Base-by-base conservation (phyloP, 352 stramenopile genomes). In the Phytophthora parvispora region DNA sequence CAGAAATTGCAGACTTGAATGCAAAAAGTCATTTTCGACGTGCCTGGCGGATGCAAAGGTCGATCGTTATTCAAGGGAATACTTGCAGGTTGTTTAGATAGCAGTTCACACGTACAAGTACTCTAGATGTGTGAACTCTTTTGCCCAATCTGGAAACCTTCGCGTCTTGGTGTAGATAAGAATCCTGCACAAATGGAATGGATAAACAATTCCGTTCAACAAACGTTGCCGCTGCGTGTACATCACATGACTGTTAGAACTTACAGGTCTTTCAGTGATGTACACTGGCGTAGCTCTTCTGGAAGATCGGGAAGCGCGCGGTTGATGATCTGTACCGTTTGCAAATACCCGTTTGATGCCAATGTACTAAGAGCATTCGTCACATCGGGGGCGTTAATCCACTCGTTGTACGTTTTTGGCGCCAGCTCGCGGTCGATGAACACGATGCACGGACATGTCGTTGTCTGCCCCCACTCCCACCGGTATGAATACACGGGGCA, bases 311-410 rank as follows among this genome's bases (percentile, higher is more conserved):
- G 62, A 0, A 87, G 20, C 22, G 67, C 67, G 4, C 60, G 67
- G n/a, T 87, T 87, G 34, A 83, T 65, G 24, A 87, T 68, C 48
- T 85, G 72, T n/a, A 87, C 60, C 1, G 67, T 71, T 42, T 75
- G 67, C 10, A 87, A 64, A 31, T 81, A 36, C 0, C 76, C 76
- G 36, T 67, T 70, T 13, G 57, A 53, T 10, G 79, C 76, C 1
- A 85, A 15, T 4, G 65, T 31, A 15, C 62, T 52, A 9, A 87
- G 62, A 49, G 75, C 32, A 6, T 75, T 54, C 1, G 74, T 78
- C 31, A 70, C 72, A 27, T 85, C 72, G 10, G 69, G 53, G 4
- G 74, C 64, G 28, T 82, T 57, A 3, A 73, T 61, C 79, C 76
- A 87, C 32, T 83, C 62, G 6, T 65, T 60, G 47, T 67, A 85